phyloP scores from a whole-genome alignment of 345 rosid genomes.

The Populus simonii region DNA sequence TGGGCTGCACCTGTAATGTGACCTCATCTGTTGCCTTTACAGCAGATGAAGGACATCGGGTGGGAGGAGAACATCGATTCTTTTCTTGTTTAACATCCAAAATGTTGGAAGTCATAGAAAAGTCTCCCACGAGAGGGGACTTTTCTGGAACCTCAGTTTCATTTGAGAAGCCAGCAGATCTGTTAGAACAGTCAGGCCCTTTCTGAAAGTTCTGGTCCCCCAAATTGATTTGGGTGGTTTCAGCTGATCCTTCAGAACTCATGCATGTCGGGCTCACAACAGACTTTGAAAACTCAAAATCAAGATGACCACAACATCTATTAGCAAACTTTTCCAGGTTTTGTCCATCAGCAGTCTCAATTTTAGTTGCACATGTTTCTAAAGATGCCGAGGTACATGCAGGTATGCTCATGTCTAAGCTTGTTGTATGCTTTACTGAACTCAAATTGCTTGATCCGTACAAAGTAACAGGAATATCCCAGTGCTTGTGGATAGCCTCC shows the following conservation, averaged over 20 bases:
- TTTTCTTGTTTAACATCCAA: constrained; percentile 38
- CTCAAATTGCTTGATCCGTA: constrained; percentile 39
- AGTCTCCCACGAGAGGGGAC: constrained; percentile 16
- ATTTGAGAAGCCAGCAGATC: constrained; percentile 26
- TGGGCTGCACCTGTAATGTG: constrained; percentile 27
- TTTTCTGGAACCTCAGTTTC: constrained; percentile 27
- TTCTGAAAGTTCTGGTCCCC: constrained; percentile 37
- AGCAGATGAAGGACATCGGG: constrained; percentile 27
- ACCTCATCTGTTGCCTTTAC: constrained; percentile 31
- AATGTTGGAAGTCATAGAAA: constrained; percentile 31
- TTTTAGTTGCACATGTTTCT: constrained; percentile 19
- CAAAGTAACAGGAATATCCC: constrained; percentile 46
- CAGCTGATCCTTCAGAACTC: constrained; percentile 63
- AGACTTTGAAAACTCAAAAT: constrained; percentile 24
- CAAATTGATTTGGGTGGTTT: constrained; percentile 49
- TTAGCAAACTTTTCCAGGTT: constrained; percentile 35
- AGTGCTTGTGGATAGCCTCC: constrained; percentile 58
- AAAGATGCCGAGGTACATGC: constrained; percentile 24
- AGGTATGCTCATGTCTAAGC: constrained; percentile 20
- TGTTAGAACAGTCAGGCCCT: constrained; percentile 17
- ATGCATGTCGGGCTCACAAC: constrained; percentile 28
- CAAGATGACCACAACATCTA: constrained; percentile 37
- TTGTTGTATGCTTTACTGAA: constrained; percentile 29
- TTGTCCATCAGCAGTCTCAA: constrained; percentile 32
- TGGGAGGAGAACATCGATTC: constrained; percentile 21